Evolutionary conservation across 2,329 filamentous ascomycete species (phyloP).

Genomic region (Apiospora marii): DNA sequence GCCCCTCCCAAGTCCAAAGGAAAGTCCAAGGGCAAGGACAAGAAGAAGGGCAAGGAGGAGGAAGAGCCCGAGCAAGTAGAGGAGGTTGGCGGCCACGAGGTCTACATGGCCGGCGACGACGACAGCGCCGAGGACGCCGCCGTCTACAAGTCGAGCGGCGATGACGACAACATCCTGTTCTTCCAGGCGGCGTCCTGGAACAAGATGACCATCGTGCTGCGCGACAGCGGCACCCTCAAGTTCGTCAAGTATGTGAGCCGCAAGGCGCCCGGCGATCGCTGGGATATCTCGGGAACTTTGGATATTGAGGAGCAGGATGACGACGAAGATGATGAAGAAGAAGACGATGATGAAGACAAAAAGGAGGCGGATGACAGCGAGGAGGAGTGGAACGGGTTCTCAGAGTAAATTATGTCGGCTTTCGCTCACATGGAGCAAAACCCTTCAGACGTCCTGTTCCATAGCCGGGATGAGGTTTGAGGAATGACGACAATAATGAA

Average conservation of each 20-base stretch:
- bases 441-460: neutral
- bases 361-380: constrained; percentile 56
- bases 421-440: neutral
- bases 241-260: constrained; percentile 97
- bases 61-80: constrained; percentile 48
- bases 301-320: constrained; percentile 70
- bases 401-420: constrained; percentile 34
- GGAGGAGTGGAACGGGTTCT: constrained; percentile 67
- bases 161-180: constrained; percentile 76
- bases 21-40: constrained; percentile 42
- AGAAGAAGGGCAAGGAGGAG: constrained; percentile 38
- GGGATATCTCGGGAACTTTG: constrained; percentile 86
- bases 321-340: constrained; percentile 42
- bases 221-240: constrained; percentile 84
- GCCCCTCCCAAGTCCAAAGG: constrained; percentile 33
- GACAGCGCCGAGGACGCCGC: constrained; percentile 79
- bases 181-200: constrained; percentile 80
- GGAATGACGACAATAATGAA: neutral
- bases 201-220: constrained; percentile 85
- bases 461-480: neutral
- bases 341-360: constrained; percentile 53
- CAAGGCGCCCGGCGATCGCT: constrained; percentile 84
- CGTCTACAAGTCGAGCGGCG: constrained; percentile 80
- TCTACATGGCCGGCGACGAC: constrained; percentile 93
- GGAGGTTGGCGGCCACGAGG: constrained; percentile 79